These are phyloP conservation scores for Lagenidium giganteum DNA, from an alignment of 352 stramenopile species.

Conservation along the genomic window DNA sequence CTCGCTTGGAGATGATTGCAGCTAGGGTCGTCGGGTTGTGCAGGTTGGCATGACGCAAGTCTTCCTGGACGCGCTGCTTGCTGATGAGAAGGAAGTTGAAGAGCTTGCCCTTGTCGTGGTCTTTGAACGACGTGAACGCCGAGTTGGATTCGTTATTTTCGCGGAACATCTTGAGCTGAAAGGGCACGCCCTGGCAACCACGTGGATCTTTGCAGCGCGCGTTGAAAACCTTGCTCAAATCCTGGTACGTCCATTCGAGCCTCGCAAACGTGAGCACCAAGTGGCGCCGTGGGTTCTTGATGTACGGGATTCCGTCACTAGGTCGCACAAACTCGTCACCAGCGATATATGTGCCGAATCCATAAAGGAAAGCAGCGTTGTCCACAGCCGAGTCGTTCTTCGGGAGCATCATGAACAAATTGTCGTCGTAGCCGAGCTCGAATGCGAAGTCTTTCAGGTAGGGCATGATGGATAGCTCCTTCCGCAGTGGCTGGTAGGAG, in stretches of 20 bases:
- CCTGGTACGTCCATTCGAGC: conserved; percentile 5
- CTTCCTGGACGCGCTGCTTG: too few relatives aligned
- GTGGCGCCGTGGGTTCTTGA: conserved; percentile 1
- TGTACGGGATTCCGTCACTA: conserved; percentile 1
- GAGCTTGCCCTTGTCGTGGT: too few relatives aligned
- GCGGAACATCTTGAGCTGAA: too few relatives aligned
- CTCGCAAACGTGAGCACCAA: conserved; percentile 10
- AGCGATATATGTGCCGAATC: conserved; percentile 21
- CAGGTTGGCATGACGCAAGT: too few relatives aligned
- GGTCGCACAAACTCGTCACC: conserved; percentile 20
- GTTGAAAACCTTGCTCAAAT: conserved; percentile 1
- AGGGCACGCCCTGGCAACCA: conserved; percentile 4
- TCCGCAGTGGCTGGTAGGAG: conserved; percentile 26
- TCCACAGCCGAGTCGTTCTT: conserved; percentile 12
- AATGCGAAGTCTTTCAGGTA: conserved; percentile 30
- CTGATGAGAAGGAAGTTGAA: too few relatives aligned
- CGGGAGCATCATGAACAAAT: conserved; percentile 29
- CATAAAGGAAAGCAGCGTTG: conserved; percentile 30
- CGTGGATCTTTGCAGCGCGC: too few relatives aligned
- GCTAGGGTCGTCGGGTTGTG: too few relatives aligned
- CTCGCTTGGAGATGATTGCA: too few relatives aligned
- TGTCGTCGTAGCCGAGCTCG: conserved; percentile 26
- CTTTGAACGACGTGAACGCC: too few relatives aligned
- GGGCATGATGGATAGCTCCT: conserved; percentile 28
- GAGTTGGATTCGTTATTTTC: too few relatives aligned